Conservation (phyloP, 2,329 filamentous ascomycete species). For the Cytospora mali region DNA sequence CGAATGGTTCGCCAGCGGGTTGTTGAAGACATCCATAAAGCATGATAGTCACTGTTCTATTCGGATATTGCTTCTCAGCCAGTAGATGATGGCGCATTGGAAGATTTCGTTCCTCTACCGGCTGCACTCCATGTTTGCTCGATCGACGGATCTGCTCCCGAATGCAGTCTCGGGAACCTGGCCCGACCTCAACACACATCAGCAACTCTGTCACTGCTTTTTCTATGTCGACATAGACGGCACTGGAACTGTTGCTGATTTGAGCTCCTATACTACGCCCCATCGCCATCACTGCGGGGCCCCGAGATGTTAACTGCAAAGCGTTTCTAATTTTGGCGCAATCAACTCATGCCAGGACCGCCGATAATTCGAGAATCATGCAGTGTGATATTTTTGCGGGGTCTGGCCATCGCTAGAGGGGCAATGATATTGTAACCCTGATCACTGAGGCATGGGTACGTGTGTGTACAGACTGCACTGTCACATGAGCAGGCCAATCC, state of each 20-base stretch:
- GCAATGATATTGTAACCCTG: slow-evolving; percentile 36
- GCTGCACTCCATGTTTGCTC: slow-evolving; percentile 33
- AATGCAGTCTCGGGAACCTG: slow-evolving; percentile 30
- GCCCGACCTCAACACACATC: slow-evolving; percentile 16
- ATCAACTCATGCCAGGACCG: too few relatives aligned
- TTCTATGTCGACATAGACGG: slow-evolving; percentile 17
- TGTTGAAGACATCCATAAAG: background rate
- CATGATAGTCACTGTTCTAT: too few relatives aligned
- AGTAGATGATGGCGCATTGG: slow-evolving; percentile 33
- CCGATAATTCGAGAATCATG: too few relatives aligned
- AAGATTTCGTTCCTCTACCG: too few relatives aligned
- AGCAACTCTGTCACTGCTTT: slow-evolving; percentile 9
- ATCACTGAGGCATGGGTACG: background rate
- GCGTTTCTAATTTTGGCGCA: too few relatives aligned
- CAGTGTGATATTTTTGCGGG: too few relatives aligned
- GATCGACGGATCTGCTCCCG: slow-evolving; percentile 18
- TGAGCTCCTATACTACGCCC: slow-evolving; percentile 33
- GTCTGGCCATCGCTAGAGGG: too few relatives aligned
- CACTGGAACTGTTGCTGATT: slow-evolving; percentile 27
- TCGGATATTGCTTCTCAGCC: too few relatives aligned
- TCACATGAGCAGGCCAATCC: background rate
- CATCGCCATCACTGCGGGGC: too few relatives aligned
- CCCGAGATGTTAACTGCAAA: too few relatives aligned
- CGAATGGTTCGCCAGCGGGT: background rate
- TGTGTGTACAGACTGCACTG: background rate